These are phyloP conservation scores for Nephelium lappaceum DNA, from an alignment of 345 rosid genomes.

Conservation along the genomic window DNA sequence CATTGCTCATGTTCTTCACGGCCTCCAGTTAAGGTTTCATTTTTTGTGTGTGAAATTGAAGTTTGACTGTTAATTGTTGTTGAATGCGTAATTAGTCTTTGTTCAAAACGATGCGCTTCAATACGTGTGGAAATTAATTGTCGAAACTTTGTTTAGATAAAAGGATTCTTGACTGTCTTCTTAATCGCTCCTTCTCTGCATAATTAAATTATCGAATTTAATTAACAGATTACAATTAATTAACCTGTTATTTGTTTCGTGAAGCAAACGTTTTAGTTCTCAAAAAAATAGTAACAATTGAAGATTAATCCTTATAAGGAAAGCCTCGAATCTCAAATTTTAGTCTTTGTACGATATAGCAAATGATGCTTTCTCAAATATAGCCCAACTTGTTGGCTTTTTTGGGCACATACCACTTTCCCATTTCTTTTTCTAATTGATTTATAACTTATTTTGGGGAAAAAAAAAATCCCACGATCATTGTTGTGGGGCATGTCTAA, in stretches of 20 bases:
- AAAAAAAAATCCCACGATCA: slow-evolving; percentile 32
- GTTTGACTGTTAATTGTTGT: neutral
- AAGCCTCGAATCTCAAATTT: neutral
- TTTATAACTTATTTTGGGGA: neutral
- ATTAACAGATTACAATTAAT: too few relatives aligned
- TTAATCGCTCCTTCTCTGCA: neutral
- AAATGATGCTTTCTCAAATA: neutral
- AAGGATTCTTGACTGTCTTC: neutral
- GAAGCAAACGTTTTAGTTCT: too few relatives aligned
- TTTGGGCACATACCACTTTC: neutral
- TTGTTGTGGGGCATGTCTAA: slow-evolving; percentile 45
- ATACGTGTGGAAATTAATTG: neutral
- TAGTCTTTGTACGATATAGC: neutral
- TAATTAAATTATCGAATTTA: neutral
- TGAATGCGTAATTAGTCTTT: neutral
- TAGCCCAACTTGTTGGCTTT: slow-evolving; percentile 5
- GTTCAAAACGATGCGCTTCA: neutral
- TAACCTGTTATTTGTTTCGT: too few relatives aligned
- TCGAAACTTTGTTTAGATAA: neutral
- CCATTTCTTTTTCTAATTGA: neutral
- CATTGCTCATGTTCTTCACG: slow-evolving; percentile 15
- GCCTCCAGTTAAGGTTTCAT: neutral
- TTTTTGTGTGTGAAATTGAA: neutral
- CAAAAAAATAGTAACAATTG: neutral
- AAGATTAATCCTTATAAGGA: neutral